Evolutionary conservation across 805 yeast genomes (phyloP).

Genomic region (Saturnispora dispora): DNA sequence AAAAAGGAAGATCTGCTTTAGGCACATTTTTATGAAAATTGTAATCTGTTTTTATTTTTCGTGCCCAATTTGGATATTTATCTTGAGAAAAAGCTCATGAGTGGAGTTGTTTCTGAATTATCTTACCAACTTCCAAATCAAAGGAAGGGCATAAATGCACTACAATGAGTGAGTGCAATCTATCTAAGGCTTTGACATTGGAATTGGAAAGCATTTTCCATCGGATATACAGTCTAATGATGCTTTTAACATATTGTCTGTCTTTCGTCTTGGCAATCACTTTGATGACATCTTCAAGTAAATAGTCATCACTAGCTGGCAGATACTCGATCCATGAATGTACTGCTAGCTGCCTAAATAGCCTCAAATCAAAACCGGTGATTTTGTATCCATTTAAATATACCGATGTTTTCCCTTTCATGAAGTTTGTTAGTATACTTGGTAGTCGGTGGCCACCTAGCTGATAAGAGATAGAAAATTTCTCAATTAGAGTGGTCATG

Average conservation of each 20-base stretch:
- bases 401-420: neutral
- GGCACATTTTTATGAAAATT: too few species aligned
- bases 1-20: neutral
- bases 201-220: neutral
- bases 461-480: neutral
- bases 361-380: neutral
- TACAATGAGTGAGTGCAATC: neutral
- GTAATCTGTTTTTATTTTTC: neutral
- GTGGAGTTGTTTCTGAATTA: neutral
- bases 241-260: neutral
- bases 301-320: neutral
- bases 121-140: neutral
- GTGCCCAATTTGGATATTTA: neutral
- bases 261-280: neutral
- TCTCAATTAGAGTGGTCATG: neutral
- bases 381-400: neutral
- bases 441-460: conserved; percentile 2
- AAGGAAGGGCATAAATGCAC: neutral
- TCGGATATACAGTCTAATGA: neutral
- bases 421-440: neutral
- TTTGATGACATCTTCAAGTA: neutral
- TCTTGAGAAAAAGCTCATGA: neutral
- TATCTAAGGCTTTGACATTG: too few species aligned
- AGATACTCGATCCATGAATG: conserved; percentile 2
- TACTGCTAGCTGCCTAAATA: neutral